Evolutionary conservation across 202 grass and related monocot species (phyloP).

Genomic region (Saccharum hybrid): DNA sequence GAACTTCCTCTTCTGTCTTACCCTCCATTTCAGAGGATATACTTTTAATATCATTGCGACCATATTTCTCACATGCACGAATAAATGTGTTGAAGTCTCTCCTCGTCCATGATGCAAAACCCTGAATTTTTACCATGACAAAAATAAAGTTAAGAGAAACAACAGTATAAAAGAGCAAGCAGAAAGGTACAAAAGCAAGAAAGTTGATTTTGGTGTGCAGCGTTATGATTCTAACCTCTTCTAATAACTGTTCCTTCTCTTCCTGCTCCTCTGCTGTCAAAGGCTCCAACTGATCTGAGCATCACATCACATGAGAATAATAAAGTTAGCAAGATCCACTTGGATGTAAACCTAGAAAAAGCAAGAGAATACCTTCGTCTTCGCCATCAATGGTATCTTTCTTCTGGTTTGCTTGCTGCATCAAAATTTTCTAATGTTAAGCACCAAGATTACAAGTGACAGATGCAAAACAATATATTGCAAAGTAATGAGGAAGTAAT

Average conservation of each 20-base stretch:
- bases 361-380: slow-evolving; percentile 77
- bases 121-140: slow-evolving; percentile 50
- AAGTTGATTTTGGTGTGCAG: background rate
- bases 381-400: slow-evolving; percentile 97
- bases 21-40: slow-evolving; percentile 95
- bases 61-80: slow-evolving; percentile 95
- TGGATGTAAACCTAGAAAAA: slow-evolving; percentile 33
- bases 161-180: slow-evolving; percentile 1
- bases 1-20: slow-evolving; percentile 97
- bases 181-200: background rate
- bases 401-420: slow-evolving; percentile 90
- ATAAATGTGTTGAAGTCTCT: slow-evolving; percentile 98
- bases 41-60: slow-evolving; percentile 89
- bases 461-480: background rate
- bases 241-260: slow-evolving; percentile 88
- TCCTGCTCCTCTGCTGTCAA: slow-evolving; percentile 87
- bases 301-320: slow-evolving; percentile 31
- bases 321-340: slow-evolving; percentile 37
- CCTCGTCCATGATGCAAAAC: slow-evolving; percentile 92
- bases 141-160: slow-evolving; percentile 10
- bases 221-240: slow-evolving; percentile 62
- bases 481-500: slow-evolving; percentile 1
- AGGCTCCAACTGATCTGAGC: slow-evolving; percentile 75
- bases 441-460: slow-evolving; percentile 3
- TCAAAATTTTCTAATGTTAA: slow-evolving; percentile 33